These are phyloP conservation scores for Ceratocystis albifundus DNA, from an alignment of 2,329 filamentous ascomycete genomes.

Conservation along the genomic window DNA sequence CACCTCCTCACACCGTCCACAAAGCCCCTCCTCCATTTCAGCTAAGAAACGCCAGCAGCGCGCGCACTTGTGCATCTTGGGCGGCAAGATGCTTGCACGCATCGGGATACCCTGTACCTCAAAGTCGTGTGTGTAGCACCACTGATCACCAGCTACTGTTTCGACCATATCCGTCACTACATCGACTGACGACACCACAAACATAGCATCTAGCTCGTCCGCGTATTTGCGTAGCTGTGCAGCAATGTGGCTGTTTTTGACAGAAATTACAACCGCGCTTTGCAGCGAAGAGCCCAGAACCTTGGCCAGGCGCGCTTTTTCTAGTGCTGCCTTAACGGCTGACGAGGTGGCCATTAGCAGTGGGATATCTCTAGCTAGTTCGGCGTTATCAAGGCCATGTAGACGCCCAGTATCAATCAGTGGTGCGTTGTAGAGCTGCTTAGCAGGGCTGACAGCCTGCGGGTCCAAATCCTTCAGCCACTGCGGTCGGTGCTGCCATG, in stretches of 20 bases:
- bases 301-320: constrained; percentile 59
- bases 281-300: constrained; percentile 71
- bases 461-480: constrained; percentile 37
- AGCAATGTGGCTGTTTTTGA: constrained; percentile 36
- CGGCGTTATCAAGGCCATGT: constrained; percentile 27
- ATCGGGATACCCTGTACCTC: constrained; percentile 33
- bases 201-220: constrained; percentile 50
- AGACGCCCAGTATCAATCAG: constrained; percentile 35
- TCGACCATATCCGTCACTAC: constrained; percentile 32
- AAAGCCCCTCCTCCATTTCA: constrained; percentile 54
- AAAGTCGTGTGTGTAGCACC: constrained; percentile 36
- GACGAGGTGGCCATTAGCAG: constrained; percentile 46
- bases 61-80: constrained; percentile 57
- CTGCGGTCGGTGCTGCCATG: constrained; percentile 64
- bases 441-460: constrained; percentile 32
- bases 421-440: constrained; percentile 38
- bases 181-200: constrained; percentile 56
- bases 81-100: constrained; percentile 39
- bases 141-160: constrained; percentile 27
- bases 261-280: constrained; percentile 46
- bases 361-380: constrained; percentile 30
- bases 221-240: constrained; percentile 33
- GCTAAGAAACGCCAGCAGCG: constrained; percentile 83
- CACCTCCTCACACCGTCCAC: constrained; percentile 59
- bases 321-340: constrained; percentile 64